Evolutionary conservation across 2,329 filamentous ascomycete genomes (phyloP).

Genomic region (Claviceps citrina): DNA sequence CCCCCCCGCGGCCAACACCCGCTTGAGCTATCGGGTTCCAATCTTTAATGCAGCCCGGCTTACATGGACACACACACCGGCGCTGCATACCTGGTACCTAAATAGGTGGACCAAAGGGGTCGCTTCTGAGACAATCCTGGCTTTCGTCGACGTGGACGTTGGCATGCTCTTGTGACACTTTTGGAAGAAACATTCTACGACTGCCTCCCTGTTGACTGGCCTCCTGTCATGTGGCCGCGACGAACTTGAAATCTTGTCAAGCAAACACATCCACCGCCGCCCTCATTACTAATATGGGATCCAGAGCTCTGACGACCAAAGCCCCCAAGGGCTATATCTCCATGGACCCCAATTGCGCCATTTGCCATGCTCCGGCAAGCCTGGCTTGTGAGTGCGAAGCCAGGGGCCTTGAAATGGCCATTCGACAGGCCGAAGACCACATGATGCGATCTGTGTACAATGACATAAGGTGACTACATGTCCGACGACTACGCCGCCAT

Average conservation of each 20-base stretch:
- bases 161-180: neutral
- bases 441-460: slow-evolving; percentile 49
- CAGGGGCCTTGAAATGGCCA: slow-evolving; percentile 45
- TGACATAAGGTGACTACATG: slow-evolving; percentile 47
- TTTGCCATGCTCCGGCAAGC: slow-evolving; percentile 45
- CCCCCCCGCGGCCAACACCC: neutral
- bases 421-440: slow-evolving; percentile 45
- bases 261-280: neutral
- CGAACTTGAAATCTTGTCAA: neutral
- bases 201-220: neutral
- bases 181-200: neutral
- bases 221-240: neutral
- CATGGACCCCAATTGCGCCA: slow-evolving; percentile 56
- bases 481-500: too few relatives aligned
- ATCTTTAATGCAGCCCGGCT: neutral
- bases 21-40: neutral
- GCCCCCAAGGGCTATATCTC: slow-evolving; percentile 36
- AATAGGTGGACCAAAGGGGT: too few relatives aligned
- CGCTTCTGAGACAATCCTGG: neutral
- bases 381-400: slow-evolving; percentile 50
- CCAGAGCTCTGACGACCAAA: slow-evolving; percentile 26
- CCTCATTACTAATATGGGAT: slow-evolving; percentile 33
- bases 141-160: neutral
- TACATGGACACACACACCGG: too few relatives aligned
- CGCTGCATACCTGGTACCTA: too few relatives aligned